Evolutionary conservation across 495 filamentous ascomycete species (phyloP).

Genomic region (Parachaetomium inaequale): DNA sequence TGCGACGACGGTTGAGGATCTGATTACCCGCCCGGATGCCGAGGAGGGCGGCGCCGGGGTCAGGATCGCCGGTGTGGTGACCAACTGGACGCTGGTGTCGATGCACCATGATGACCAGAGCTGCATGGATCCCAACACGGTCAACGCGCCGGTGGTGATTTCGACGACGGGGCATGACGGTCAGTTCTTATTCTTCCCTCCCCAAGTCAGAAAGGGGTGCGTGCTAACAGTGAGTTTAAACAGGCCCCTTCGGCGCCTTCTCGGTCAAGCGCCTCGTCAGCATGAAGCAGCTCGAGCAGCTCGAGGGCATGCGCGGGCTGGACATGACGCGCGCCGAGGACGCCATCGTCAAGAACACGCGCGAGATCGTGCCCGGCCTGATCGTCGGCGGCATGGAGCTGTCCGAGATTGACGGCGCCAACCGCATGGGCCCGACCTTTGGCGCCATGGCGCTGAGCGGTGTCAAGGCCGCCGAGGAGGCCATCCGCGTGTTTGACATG

Average conservation of each 20-base stretch:
- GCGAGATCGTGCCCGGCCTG: conserved; percentile 80
- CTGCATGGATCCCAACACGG: conserved; percentile 95
- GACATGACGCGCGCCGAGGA: conserved; percentile 90
- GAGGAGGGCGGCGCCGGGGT: conserved; percentile 46
- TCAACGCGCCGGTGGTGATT: conserved; percentile 83
- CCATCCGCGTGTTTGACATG: conserved; percentile 68
- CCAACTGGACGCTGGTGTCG: conserved; percentile 88
- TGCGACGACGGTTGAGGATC: conserved; percentile 83
- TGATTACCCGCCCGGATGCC: conserved; percentile 68
- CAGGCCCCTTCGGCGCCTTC: conserved; percentile 81
- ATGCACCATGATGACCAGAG: conserved; percentile 84
- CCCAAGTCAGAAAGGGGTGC: neutral
- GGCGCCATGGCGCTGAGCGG: conserved; percentile 80
- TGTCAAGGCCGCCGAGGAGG: conserved; percentile 86
- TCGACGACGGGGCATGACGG: conserved; percentile 85
- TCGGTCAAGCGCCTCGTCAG: conserved; percentile 76
- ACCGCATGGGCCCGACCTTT: conserved; percentile 75
- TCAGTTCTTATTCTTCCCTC: conserved; percentile 4
- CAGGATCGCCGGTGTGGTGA: conserved; percentile 81
- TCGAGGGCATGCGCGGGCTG: conserved; percentile 85
- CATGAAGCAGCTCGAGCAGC: conserved; percentile 75
- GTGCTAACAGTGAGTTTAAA: neutral
- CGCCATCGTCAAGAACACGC: conserved; percentile 83
- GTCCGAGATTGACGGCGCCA: conserved; percentile 83
- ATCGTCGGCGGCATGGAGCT: conserved; percentile 94